Evolutionary conservation across 495 filamentous ascomycete species (phyloP).

Genomic region (Hypoxylon trugodes): DNA sequence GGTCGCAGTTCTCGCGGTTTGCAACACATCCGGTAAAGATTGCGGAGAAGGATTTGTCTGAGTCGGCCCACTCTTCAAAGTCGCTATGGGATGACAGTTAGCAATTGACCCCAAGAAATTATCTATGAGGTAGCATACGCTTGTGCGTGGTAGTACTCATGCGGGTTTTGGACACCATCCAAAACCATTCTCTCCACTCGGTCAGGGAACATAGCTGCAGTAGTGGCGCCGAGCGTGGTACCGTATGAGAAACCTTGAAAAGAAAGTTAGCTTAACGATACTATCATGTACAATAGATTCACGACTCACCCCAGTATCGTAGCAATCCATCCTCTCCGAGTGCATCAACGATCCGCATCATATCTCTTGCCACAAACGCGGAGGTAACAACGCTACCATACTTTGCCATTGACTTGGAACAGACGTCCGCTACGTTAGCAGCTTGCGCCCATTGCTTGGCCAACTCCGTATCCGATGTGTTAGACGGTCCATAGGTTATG

Average conservation of each 20-base stretch:
- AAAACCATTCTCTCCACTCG: slow-evolving; percentile 53
- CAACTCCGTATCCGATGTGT: slow-evolving; percentile 9
- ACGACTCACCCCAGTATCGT: slow-evolving; percentile 54
- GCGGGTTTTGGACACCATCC: slow-evolving; percentile 53
- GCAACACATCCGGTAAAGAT: slow-evolving; percentile 46
- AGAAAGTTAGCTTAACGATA: slow-evolving; percentile 4
- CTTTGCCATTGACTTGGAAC: slow-evolving; percentile 19
- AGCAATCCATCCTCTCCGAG: slow-evolving; percentile 55
- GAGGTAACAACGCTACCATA: slow-evolving; percentile 26
- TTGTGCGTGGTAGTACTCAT: slow-evolving; percentile 50
- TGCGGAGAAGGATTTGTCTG: slow-evolving; percentile 45
- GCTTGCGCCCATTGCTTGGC: slow-evolving; percentile 16
- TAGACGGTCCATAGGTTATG: neutral
- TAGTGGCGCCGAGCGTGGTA: slow-evolving; percentile 51
- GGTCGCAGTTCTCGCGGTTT: slow-evolving; percentile 39
- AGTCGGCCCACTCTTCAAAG: slow-evolving; percentile 41
- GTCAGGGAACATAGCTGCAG: slow-evolving; percentile 57
- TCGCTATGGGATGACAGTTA: slow-evolving; percentile 7
- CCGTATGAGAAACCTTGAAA: slow-evolving; percentile 53
- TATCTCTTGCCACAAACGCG: slow-evolving; percentile 51
- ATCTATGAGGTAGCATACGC: slow-evolving; percentile 1
- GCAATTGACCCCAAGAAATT: neutral
- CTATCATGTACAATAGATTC: neutral
- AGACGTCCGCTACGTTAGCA: slow-evolving; percentile 1
- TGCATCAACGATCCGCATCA: slow-evolving; percentile 55